Percentiles rank a stretch among this genome's conserved stretches.
Evolutionary conservation across 164 flowering plant species (phyloP).

Genomic region (Piper betle): DNA sequence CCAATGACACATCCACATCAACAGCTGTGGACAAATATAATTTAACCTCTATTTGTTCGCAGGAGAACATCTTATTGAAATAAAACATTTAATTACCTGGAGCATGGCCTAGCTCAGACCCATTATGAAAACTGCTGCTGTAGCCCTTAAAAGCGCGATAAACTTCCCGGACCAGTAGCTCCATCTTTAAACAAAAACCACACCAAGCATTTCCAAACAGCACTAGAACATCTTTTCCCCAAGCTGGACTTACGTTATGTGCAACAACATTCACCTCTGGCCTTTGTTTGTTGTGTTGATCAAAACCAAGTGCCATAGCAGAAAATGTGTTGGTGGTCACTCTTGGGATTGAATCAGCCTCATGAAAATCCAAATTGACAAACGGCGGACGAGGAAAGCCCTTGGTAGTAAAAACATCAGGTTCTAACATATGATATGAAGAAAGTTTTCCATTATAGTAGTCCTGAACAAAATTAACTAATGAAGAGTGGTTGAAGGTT

Average conservation of each 20-base stretch:
- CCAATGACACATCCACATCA: conserved; percentile 11
- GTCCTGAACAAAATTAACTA: conserved; percentile 36
- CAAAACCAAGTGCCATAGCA: conserved; percentile 38
- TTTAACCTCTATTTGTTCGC: neutral
- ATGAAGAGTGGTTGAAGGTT: conserved; percentile 27
- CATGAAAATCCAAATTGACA: conserved; percentile 71
- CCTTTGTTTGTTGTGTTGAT: conserved; percentile 7
- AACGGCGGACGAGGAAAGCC: conserved; percentile 47
- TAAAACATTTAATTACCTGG: neutral
- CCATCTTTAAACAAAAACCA: conserved; percentile 93
- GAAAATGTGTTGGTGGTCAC: conserved; percentile 40
- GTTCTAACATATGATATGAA: conserved; percentile 52
- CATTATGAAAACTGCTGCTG: conserved; percentile 20
- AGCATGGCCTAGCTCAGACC: conserved; percentile 5
- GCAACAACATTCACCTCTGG: conserved; percentile 10
- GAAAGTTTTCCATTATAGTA: conserved; percentile 55
- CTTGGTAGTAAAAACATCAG: conserved; percentile 20
- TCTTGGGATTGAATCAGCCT: conserved; percentile 54
- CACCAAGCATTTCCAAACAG: conserved; percentile 85
- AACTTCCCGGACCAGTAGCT: conserved; percentile 81
- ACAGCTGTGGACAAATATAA: neutral
- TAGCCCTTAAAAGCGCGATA: conserved; percentile 56
- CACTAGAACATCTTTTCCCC: conserved; percentile 70
- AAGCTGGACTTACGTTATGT: conserved; percentile 18
- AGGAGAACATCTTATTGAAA: neutral